These are phyloP conservation scores for Vachellia pachyceras DNA, from an alignment of 306 rosid genomes.

Conservation along the genomic window DNA sequence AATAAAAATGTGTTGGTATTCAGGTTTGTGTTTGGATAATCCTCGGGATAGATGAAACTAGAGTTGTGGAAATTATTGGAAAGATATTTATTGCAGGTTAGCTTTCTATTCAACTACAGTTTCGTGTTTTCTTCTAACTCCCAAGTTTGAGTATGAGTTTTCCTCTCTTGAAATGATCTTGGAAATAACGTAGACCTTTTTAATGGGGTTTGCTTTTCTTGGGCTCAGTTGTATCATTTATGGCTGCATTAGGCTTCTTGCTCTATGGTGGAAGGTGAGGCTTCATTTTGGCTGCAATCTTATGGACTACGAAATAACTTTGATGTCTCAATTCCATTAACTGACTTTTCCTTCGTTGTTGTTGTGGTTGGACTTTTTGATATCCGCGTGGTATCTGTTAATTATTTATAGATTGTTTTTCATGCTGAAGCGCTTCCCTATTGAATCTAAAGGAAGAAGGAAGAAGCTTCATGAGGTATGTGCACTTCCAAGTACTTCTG, in stretches of 20 bases:
- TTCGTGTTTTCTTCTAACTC: conserved; percentile 23
- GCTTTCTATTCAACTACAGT: conserved; percentile 37
- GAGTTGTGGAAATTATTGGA: conserved; percentile 65
- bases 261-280: conserved; percentile 95
- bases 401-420: conserved; percentile 62
- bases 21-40: conserved; percentile 92
- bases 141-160: conserved; percentile 24
- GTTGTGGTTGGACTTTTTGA: neutral
- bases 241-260: conserved; percentile 94
- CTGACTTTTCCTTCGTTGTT: conserved; percentile 28
- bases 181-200: conserved; percentile 9
- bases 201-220: conserved; percentile 8
- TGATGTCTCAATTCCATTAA: conserved; percentile 34
- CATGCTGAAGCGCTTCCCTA: conserved; percentile 92
- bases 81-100: conserved; percentile 91
- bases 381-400: conserved; percentile 4
- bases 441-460: conserved; percentile 93
- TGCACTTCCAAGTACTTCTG: conserved; percentile 34
- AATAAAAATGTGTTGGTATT: conserved; percentile 33
- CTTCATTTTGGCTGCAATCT: conserved; percentile 31
- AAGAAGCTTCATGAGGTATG: conserved; percentile 92
- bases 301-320: conserved; percentile 34
- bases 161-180: conserved; percentile 28
- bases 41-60: conserved; percentile 76
- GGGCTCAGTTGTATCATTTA: conserved; percentile 74